Base-by-base conservation (phyloP, 768 basidiomycete genomes). In the Collybia nuda region DNA sequence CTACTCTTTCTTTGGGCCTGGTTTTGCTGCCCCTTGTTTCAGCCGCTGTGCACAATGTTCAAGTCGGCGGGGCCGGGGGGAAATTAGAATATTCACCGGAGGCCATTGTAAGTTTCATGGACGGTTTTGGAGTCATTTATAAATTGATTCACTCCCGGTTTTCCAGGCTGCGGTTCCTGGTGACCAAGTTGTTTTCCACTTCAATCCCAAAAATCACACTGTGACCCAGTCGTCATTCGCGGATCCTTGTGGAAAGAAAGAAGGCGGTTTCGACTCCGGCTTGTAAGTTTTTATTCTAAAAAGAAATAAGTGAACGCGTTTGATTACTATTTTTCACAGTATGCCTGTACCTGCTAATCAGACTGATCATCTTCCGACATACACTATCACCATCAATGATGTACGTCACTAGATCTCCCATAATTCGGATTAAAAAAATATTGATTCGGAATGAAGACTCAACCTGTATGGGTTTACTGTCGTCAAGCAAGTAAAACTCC, bases 131-230 rank as follows among this genome's bases (percentile, higher is more conserved):
- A 14, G 39, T 43, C 28, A 22, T 39, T 38, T 22, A 21, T 43
- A 41, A 12, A 36, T 15, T 52, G n/a, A 39, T 9, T 47, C 23
- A 6, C 28, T 48, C 14, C 21, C 24, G 24, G 40, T 39, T 36
- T 29, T 58, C 17, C 56, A 80, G 79, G 61, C 62, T 50, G 82
- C 80, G 17, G 58, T 68, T 37, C 60, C 68, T 49, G 82, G 82
- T 45, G 83, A 85, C 63, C 78, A 79, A 63, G 80, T 85, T 42
- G 72, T 79, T 51, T 85, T 83, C 70, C 76, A 78, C 52, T 85
- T 84, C 69, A 67, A 77, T 51, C 75, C 78, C 37, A 81, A 76
- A 60, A 82, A 83, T 65, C 78, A 79, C 62, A 77, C 76, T 7
- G 76, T 76, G 32, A 71, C 74, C n/a, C 78, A 79, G 64, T 76